Evolutionary conservation across 148 eudicot species (phyloP).

Genomic region (Cornus suecica): DNA sequence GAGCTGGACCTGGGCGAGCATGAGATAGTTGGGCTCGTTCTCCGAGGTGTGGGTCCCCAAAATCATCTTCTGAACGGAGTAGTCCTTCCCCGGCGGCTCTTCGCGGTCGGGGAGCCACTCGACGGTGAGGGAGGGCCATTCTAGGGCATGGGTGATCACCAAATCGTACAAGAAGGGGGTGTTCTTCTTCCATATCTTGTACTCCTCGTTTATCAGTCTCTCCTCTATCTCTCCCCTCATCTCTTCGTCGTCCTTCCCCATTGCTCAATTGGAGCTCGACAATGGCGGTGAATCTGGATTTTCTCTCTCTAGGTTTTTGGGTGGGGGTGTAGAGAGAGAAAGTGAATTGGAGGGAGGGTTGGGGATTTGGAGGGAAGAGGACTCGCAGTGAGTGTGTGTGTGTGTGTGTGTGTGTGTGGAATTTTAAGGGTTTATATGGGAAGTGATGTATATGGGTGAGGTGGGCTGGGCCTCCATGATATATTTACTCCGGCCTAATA

Average conservation of each 20-base stretch:
- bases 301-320: not conserved
- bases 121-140: constrained; percentile 95
- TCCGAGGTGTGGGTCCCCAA: constrained; percentile 89
- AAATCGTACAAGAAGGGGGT: constrained; percentile 81
- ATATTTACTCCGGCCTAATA: no score
- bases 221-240: constrained; percentile 74
- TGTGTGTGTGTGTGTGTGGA: not conserved
- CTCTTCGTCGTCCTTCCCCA: constrained; percentile 81
- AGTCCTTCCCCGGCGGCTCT: constrained; percentile 89
- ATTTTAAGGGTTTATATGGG: not conserved
- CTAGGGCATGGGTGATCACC: constrained; percentile 77
- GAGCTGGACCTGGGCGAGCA: constrained; percentile 87
- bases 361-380: not conserved
- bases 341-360: not conserved
- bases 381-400: no score
- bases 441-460: not conserved
- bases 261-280: constrained; percentile 6
- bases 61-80: constrained; percentile 85
- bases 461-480: no score
- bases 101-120: constrained; percentile 83
- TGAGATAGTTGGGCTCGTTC: constrained; percentile 77
- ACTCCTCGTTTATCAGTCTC: constrained; percentile 78
- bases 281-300: not conserved
- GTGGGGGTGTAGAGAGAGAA: not conserved
- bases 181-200: constrained; percentile 92